Percentiles rank a stretch among this genome's conserved stretches.
Evolutionary conservation across 164 flowering plant species (phyloP).

Genomic region (Liriodendron chinense): DNA sequence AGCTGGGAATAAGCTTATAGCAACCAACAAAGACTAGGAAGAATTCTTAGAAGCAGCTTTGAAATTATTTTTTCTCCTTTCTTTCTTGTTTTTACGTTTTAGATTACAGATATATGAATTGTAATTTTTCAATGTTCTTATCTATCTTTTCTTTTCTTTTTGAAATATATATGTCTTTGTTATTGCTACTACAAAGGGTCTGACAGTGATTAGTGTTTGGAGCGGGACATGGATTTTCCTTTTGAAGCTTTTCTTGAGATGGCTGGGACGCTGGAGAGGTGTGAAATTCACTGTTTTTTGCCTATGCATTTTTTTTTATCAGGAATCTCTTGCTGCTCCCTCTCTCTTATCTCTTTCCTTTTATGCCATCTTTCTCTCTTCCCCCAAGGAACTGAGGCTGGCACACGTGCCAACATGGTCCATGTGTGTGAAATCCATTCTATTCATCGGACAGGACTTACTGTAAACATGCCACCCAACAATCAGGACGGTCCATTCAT

Average conservation of each 20-base stretch:
- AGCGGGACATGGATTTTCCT: slow-evolving; percentile 5
- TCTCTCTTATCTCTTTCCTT: neutral
- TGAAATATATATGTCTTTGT: too few species aligned
- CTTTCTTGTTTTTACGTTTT: neutral
- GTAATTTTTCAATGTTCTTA: neutral
- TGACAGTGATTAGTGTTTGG: neutral
- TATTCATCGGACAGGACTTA: too few species aligned
- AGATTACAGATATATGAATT: neutral
- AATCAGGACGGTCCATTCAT: too few species aligned
- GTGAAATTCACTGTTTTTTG: slow-evolving; percentile 2
- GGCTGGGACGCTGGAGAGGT: neutral
- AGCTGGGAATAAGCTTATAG: neutral
- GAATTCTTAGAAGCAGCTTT: neutral
- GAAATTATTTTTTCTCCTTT: neutral
- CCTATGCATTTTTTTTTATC: slow-evolving; percentile 8
- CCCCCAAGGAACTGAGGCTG: neutral
- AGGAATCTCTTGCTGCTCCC: slow-evolving; percentile 2
- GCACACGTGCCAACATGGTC: neutral
- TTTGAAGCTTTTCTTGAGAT: neutral
- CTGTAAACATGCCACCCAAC: too few species aligned
- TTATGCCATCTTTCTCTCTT: neutral
- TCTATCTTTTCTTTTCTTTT: neutral
- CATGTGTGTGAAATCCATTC: too few species aligned
- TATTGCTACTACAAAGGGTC: neutral
- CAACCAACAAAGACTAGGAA: neutral